These are phyloP conservation scores for Chaetothyriales sp. DNA, from an alignment of 2,329 filamentous ascomycete genomes.

Conservation along the genomic window DNA sequence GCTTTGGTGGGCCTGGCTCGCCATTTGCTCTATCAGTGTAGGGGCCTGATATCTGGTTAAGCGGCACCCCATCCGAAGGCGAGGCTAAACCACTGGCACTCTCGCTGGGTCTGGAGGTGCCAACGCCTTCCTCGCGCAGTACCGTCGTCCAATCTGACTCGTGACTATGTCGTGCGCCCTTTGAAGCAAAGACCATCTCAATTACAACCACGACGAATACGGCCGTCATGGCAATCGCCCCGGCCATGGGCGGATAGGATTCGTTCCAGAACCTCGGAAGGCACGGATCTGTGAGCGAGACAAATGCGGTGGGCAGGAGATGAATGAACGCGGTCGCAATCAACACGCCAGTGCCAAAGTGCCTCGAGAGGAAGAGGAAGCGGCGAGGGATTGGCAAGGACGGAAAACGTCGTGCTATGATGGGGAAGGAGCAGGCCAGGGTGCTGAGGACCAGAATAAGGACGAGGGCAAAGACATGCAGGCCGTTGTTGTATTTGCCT, in stretches of 20 bases:
- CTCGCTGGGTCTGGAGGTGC: slow-evolving; percentile 5
- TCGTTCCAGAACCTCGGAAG: slow-evolving; percentile 33
- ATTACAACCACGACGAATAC: slow-evolving; percentile 38
- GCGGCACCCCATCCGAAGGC: background rate
- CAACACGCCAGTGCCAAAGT: slow-evolving; percentile 73
- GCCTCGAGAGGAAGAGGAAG: slow-evolving; percentile 54
- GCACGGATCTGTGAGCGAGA: slow-evolving; percentile 53
- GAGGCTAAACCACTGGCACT: background rate
- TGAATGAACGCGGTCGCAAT: slow-evolving; percentile 78
- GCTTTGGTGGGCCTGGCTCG: background rate
- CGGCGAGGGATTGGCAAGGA: slow-evolving; percentile 44
- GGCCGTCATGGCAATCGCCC: slow-evolving; percentile 33
- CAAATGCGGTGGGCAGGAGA: slow-evolving; percentile 54
- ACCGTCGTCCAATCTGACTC: slow-evolving; percentile 37
- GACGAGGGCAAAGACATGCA: slow-evolving; percentile 55
- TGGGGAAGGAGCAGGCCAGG: slow-evolving; percentile 51
- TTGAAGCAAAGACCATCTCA: slow-evolving; percentile 53
- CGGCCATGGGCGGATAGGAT: slow-evolving; percentile 35
- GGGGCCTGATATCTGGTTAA: background rate
- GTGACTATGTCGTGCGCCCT: slow-evolving; percentile 48
- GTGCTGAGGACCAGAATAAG: slow-evolving; percentile 52
- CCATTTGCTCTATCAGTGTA: background rate
- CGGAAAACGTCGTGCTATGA: slow-evolving; percentile 48
- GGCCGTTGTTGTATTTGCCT: slow-evolving; percentile 46
- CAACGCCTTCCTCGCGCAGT: slow-evolving; percentile 3